Base-by-base conservation (phyloP, 2,329 filamentous ascomycete genomes). In the Aspergillus sp. region DNA sequence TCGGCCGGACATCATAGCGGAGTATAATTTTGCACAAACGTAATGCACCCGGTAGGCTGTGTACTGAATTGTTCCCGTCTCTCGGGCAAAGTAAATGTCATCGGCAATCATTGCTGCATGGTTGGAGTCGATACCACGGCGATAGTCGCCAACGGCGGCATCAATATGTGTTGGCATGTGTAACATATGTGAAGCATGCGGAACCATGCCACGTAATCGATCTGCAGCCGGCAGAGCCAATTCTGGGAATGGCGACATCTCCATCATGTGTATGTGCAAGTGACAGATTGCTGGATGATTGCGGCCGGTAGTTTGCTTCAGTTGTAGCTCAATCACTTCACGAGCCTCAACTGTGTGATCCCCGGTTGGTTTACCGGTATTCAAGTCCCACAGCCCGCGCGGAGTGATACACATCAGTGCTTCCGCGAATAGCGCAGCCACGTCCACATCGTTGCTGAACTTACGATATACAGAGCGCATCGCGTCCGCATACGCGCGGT, bases 111-210 rank as follows among this genome's bases (percentile, higher is more conserved):
- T 81, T 6, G 85, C 85, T 26, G 76, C 72, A 2, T 75, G 68
- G 59, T 89, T 90, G 6, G 82, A 82, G 2, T 70, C 69, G 40
- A 88, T 80, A 4, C 82, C 82, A 5, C 72, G 71, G 13, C 75
- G 69, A 57, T 88, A 90, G 54, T 88, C 78, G n/a, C 86, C 86
- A 27, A 82, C 76, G 0, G 89, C 74, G 5, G 86, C 76, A 58
- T 90, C 85, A 29, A 90, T 73, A 58, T 90, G 86, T 0, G 81
- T 81, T 0, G 86, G 85, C 86, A 90, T 90, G 58, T 88, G 85
- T 31, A 81, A 71, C 1, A 88, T 68, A 58, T 89, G 85, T 0
- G 83, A 84, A 0, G 78, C 74, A 56, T 88, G 82, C 0, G 84
- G 84, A 0, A 83, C 76, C 6, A 88, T 72, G 10, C 69, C 72